Conservation (phyloP, 352 stramenopile genomes). For the Globisporangium perplexum region DNA sequence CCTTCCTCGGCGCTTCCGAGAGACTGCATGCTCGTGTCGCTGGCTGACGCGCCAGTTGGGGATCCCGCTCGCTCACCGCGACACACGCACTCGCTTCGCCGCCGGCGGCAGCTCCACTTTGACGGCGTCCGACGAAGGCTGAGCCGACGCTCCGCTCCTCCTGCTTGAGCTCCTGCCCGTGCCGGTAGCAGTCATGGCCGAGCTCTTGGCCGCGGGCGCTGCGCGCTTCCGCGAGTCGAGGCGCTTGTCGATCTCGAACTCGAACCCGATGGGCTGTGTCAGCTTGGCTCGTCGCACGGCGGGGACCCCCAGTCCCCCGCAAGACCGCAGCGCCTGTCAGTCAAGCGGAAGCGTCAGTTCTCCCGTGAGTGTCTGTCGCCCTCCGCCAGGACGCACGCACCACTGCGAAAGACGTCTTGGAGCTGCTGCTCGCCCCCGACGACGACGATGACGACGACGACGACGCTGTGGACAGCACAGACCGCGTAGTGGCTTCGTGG, state of each 20-base stretch:
- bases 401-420: constrained; percentile 29
- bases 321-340: constrained; percentile 39
- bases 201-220: not conserved
- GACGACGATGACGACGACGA: not conserved
- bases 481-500: constrained; percentile 51
- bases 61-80: not conserved
- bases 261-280: constrained; percentile 58
- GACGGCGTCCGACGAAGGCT: not conserved
- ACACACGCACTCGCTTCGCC: constrained; percentile 5
- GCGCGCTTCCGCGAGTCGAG: constrained; percentile 6
- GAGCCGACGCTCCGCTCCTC: not conserved
- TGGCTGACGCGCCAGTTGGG: not conserved
- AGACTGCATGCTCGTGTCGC: no score
- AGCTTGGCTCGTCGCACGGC: constrained; percentile 61
- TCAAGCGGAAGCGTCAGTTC: not conserved
- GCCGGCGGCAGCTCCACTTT: not conserved
- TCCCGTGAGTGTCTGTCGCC: no score
- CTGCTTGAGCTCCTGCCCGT: not conserved
- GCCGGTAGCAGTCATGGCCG: not conserved
- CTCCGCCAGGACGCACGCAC: no score
- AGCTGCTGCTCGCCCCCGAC: constrained; percentile 16
- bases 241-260: constrained; percentile 67
- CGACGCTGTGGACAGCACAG: constrained; percentile 7
- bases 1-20: no score
- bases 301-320: constrained; percentile 58